Evolutionary conservation across 441 rosid species (phyloP), one percentile per base, ranked within the genome.

Genomic region (Erodium moschatum): DNA sequence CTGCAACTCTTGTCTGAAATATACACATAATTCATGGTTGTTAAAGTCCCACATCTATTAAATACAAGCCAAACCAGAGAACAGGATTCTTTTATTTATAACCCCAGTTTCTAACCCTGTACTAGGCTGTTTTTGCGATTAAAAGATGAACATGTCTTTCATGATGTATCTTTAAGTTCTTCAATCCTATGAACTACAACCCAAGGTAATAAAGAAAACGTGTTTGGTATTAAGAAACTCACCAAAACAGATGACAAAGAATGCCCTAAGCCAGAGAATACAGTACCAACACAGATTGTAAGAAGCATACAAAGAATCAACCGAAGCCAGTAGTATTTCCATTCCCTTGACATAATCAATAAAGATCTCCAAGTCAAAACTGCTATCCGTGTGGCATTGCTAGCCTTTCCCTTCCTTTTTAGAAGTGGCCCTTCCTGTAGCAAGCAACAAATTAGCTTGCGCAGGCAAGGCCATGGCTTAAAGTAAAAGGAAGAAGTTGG

Each of bases 301-400:
- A 94, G 96, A 66, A 87, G 80, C 92, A 89, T 88, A 74, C 73
- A 89, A 64, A 94, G 91, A 79, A 91, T 81, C 74, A 94, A 88
- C 13, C 99, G 86, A 72, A 94, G 88, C 99, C 99, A 94, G 77
- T 91, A 91, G 84, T 94, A 94, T 77, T 90, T 88, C 99, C 97
- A 94, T 77, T 94, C 99, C 69, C 97, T 87, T 2, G 99, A 94
- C 99, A 91, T 94, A 63, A 91, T 86, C 73, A 91, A 81, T 68
- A 94, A 79, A 8, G 99, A 91, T 82, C 99, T 86, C 99, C 99
- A 94, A 19, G 97, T 94, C 81, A 94, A 81, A 52, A 94, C 97
- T 11, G 96, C 97, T 80, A 91, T 78, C 75, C 85, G 85, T 65
- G 93, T 94, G 62, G 86, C 89, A 78, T 72, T 71, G 72, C 96